A percentile compares a stretch with the other conserved stretches of the same genome.
phyloP scores from a whole-genome alignment of 768 basidiomycete species.

The Tremella yokohamensis region DNA sequence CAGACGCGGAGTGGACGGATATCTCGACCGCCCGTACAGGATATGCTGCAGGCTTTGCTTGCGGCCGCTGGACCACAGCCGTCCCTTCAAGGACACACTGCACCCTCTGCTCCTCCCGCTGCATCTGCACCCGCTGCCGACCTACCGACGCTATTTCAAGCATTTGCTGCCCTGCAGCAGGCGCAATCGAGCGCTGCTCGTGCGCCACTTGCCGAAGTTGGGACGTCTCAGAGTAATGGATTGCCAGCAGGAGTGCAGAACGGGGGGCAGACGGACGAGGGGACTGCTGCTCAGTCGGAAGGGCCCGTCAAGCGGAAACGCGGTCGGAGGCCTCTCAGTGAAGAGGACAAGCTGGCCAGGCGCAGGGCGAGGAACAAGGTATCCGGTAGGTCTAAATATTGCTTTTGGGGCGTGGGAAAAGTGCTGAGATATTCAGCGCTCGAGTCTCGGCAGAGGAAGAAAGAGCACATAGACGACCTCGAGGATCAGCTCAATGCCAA shows the following conservation, averaged over 20 bases:
- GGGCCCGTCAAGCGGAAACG: neutral
- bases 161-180: too few species aligned
- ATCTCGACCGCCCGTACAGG: constrained; percentile 18
- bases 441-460: constrained; percentile 11
- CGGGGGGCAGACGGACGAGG: too few species aligned
- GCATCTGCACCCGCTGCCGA: neutral
- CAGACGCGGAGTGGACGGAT: constrained; percentile 22
- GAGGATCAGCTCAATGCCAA: constrained; percentile 4
- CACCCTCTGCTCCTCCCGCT: too few species aligned
- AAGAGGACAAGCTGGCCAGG: constrained; percentile 10
- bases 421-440: neutral
- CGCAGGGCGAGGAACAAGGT: constrained; percentile 20
- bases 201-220: too few species aligned
- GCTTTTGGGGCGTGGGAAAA: neutral
- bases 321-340: neutral
- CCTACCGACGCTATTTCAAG: too few species aligned
- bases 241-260: too few species aligned
- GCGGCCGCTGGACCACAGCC: constrained; percentile 4
- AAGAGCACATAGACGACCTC: constrained; percentile 1
- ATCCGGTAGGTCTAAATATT: neutral
- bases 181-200: too few species aligned
- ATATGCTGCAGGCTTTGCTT: constrained; percentile 3
- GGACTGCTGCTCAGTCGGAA: neutral
- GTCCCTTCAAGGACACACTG: neutral
- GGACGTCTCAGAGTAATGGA: too few species aligned